Evolutionary conservation across 2,329 filamentous ascomycete genomes (phyloP).

Genomic region (Aschersonia sp.): DNA sequence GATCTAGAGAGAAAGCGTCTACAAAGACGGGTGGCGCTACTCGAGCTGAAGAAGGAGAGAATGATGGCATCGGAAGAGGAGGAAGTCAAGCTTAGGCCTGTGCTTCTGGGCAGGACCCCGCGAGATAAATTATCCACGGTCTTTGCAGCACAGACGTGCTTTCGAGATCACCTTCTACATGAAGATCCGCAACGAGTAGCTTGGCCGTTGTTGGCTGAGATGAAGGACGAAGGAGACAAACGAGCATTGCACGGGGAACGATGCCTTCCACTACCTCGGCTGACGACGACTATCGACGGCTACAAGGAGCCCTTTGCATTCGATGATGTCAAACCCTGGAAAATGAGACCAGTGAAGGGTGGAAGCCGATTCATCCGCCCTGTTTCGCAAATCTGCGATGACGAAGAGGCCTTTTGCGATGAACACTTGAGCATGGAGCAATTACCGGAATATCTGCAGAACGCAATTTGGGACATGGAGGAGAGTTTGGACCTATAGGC

Average conservation of each 20-base stretch:
- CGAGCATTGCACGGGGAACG: slow-evolving; percentile 11
- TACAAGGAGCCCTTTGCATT: no score
- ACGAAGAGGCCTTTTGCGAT: not conserved
- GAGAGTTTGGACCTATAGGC: slow-evolving; percentile 3
- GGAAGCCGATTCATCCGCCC: no score
- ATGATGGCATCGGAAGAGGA: slow-evolving; percentile 4
- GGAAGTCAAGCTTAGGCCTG: slow-evolving; percentile 3
- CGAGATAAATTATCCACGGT: slow-evolving; percentile 16
- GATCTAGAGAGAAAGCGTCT: slow-evolving; percentile 13
- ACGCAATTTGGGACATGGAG: slow-evolving; percentile 2
- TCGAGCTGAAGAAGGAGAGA: slow-evolving; percentile 7
- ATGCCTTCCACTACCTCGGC: slow-evolving; percentile 17
- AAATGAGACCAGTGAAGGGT: no score
- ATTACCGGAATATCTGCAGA: slow-evolving; percentile 3
- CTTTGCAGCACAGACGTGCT: slow-evolving; percentile 18
- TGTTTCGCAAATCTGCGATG: no score
- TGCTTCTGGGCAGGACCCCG: slow-evolving; percentile 14
- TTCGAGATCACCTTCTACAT: slow-evolving; percentile 11
- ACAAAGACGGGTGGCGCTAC: slow-evolving; percentile 10
- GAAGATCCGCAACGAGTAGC: slow-evolving; percentile 7
- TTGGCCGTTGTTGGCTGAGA: slow-evolving; percentile 21
- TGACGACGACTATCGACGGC: slow-evolving; percentile 5
- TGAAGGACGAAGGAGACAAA: slow-evolving; percentile 20
- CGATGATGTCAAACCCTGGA: no score
- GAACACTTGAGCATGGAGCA: slow-evolving; percentile 3